Evolutionary conservation across 2,329 filamentous ascomycete genomes (phyloP), one percentile per base, ranked within the genome.

Genomic region (Pseudogymnoascus sp.): DNA sequence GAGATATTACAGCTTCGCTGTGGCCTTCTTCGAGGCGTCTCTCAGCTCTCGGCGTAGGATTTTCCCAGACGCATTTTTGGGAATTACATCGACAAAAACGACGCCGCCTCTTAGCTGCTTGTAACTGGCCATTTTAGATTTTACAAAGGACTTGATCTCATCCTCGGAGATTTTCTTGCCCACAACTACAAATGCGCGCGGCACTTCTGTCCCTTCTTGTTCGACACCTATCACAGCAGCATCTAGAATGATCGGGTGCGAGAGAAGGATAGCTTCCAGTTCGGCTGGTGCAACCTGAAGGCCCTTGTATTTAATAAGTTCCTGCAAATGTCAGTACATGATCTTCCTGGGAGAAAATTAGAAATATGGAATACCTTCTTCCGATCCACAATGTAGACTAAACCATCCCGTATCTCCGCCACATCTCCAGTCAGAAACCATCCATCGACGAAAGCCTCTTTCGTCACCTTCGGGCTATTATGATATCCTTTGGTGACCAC

Each of bases 401-500:
- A 33, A 13, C 90, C 80, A 67, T 79, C 78, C 36, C 82, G 33
- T 23, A 36, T 61, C 19, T 38, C 33, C n/a, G 59, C 59, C 3
- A 61, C 13, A 7, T 61, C 59, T 36, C 59, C 59, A 4, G 59
- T 61, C 33, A 38, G 8, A 17, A 61, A 61, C 33, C 36, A 61
- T 4, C 59, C 59, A n/a, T 61, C 21, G 33, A 33, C 50, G 11
- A 57, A 57, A 19, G 50, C 50, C 13, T 57, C 50, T 13, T 57
- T 13, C 3, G 50, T 57, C 10, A 57, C 50, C 26, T 57, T 57
- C 10, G 84, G 81, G 23, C 64, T 66, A 65, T 88, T 90, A 87
- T 88, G 93, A 74, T 95, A 95, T 6, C 88, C 87, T 66, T 84
- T 86, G 83, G 91, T 88, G 47, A 93, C 77, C 44, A 85, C 90